phyloP scores from a whole-genome alignment of 805 yeast species.

The Komagataella phaffii region DNA sequence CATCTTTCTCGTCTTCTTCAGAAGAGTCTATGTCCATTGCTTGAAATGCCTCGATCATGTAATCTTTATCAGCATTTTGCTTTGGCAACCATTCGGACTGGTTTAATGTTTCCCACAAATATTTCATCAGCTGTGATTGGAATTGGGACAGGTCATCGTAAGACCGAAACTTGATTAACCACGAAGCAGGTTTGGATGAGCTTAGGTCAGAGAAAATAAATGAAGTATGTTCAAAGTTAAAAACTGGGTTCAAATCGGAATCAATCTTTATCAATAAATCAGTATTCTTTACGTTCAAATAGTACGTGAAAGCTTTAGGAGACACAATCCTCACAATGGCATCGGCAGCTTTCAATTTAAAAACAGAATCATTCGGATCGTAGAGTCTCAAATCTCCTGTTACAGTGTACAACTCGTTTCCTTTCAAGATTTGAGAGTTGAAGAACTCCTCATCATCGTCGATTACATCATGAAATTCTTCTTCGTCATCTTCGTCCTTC shows the following conservation, averaged over 20 bases:
- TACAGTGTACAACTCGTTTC: not conserved
- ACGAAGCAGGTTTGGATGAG: slow-evolving; percentile 35
- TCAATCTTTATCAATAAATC: slow-evolving; percentile 14
- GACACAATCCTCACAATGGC: slow-evolving; percentile 1
- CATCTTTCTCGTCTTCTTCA: slow-evolving; percentile 21
- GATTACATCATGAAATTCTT: slow-evolving; percentile 13
- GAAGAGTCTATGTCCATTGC: slow-evolving; percentile 24
- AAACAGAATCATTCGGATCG: not conserved
- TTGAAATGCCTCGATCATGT: slow-evolving; percentile 39
- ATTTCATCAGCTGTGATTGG: slow-evolving; percentile 35
- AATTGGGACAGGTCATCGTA: slow-evolving; percentile 30
- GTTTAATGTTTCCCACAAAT: slow-evolving; percentile 51
- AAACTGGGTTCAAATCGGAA: slow-evolving; percentile 49
- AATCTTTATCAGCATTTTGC: slow-evolving; percentile 34
- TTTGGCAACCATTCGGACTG: slow-evolving; percentile 31
- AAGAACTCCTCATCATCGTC: slow-evolving; percentile 16
- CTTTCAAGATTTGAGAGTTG: slow-evolving; percentile 5
- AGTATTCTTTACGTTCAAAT: slow-evolving; percentile 11
- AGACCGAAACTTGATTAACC: slow-evolving; percentile 42
- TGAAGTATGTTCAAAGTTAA: slow-evolving; percentile 39
- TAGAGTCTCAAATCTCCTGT: not conserved
- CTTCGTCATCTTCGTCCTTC: slow-evolving; percentile 17
- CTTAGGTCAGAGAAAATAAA: slow-evolving; percentile 52
- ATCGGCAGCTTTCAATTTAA: not conserved
- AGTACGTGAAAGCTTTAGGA: not conserved